A percentile compares a stretch with the other conserved stretches of the same genome.
Conservation (phyloP, 441 rosid genomes). For the Euphorbia corollata region DNA sequence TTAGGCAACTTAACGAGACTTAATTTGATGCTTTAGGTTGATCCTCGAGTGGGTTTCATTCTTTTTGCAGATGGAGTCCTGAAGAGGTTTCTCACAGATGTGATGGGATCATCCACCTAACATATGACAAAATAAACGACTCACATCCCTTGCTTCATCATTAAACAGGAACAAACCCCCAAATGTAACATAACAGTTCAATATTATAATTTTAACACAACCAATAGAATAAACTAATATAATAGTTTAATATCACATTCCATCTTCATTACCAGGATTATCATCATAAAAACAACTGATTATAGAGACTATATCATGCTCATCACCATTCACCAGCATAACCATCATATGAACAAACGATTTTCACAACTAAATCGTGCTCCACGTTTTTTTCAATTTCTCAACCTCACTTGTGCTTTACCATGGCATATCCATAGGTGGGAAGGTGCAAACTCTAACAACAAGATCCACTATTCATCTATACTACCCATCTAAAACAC, state of each 20-base stretch:
- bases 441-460: not conserved
- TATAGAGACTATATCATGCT: too few species aligned
- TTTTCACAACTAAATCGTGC: not conserved
- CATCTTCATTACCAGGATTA: not conserved
- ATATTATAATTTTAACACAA: not conserved
- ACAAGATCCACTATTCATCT: not conserved
- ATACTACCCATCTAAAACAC: not conserved
- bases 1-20: slow-evolving; percentile 3
- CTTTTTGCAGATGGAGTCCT: slow-evolving; percentile 52
- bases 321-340: not conserved
- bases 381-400: not conserved
- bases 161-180: not conserved
- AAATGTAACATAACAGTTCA: not conserved
- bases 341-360: not conserved
- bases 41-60: slow-evolving; percentile 31
- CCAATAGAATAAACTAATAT: not conserved
- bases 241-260: too few species aligned
- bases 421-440: not conserved
- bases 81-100: slow-evolving; percentile 71
- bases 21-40: slow-evolving; percentile 23
- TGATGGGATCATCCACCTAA: slow-evolving; percentile 79
- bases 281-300: too few species aligned
- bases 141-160: not conserved
- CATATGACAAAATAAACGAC: slow-evolving; percentile 11
- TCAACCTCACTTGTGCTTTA: slow-evolving; percentile 5